Percentiles rank a stretch among this genome's conserved stretches.
Conservation (phyloP, 2,329 filamentous ascomycete species). For the Aspergillus japonicus region DNA sequence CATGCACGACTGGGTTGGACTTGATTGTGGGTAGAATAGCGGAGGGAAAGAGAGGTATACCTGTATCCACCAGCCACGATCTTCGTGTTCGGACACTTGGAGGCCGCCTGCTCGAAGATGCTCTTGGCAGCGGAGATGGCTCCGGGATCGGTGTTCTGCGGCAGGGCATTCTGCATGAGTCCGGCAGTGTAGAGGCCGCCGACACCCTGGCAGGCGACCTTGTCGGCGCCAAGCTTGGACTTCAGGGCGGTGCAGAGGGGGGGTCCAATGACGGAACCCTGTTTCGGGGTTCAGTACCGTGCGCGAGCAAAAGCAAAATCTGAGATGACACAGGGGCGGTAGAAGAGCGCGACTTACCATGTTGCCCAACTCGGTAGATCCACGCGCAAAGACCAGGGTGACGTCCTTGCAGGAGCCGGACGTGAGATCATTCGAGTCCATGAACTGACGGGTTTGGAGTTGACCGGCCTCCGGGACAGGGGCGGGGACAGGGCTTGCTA, state of each 20-base stretch:
- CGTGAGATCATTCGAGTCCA: constrained; percentile 40
- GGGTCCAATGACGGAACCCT: constrained; percentile 34
- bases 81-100: constrained; percentile 46
- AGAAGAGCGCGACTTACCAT: constrained; percentile 26
- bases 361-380: constrained; percentile 43
- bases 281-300: not conserved
- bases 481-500: constrained; percentile 16
- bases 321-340: not conserved
- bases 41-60: constrained; percentile 23
- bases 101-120: constrained; percentile 42
- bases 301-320: not conserved
- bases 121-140: constrained; percentile 43
- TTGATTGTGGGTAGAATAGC: no score
- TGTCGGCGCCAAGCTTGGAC: constrained; percentile 19
- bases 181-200: constrained; percentile 43
- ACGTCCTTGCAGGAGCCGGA: constrained; percentile 37
- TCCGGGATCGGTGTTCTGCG: constrained; percentile 36
- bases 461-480: not conserved
- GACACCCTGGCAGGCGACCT: constrained; percentile 46
- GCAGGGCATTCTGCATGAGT: constrained; percentile 39
- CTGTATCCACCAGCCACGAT: constrained; percentile 48
- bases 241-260: constrained; percentile 30
- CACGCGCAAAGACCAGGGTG: constrained; percentile 45
- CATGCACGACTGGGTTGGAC: no score
- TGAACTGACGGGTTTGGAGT: constrained; percentile 14